Evolutionary conservation across 2,329 filamentous ascomycete genomes (phyloP).

Genomic region (Fusarium torreyae): DNA sequence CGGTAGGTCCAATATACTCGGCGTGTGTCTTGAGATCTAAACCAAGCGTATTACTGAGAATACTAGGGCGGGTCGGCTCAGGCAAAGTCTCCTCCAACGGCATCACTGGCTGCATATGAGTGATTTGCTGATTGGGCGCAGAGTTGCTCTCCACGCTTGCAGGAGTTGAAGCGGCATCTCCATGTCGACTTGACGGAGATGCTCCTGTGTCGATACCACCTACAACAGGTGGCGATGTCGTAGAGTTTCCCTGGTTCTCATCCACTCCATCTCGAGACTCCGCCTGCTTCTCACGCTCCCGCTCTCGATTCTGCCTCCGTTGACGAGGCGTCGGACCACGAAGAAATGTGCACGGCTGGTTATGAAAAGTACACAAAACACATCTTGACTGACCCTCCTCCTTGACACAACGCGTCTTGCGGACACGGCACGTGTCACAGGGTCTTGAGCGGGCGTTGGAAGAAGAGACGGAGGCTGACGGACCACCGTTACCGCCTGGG

Average conservation of each 20-base stretch:
- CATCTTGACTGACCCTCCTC: slow-evolving; percentile 72
- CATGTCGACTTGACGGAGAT: slow-evolving; percentile 47
- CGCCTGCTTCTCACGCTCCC: slow-evolving; percentile 37
- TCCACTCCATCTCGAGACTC: slow-evolving; percentile 38
- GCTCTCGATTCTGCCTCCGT: slow-evolving; percentile 47
- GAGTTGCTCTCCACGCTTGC: slow-evolving; percentile 44
- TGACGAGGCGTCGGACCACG: slow-evolving; percentile 55
- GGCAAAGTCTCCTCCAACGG: slow-evolving; percentile 32
- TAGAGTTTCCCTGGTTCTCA: slow-evolving; percentile 29
- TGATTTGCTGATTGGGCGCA: slow-evolving; percentile 25
- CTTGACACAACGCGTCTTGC: slow-evolving; percentile 77
- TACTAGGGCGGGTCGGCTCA: slow-evolving; percentile 47
- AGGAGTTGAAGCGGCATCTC: slow-evolving; percentile 45
- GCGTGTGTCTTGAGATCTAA: slow-evolving; percentile 72
- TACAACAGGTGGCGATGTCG: slow-evolving; percentile 36
- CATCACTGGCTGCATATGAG: slow-evolving; percentile 36
- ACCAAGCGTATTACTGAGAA: slow-evolving; percentile 64
- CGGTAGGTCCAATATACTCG: slow-evolving; percentile 72
- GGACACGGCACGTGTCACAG: slow-evolving; percentile 76
- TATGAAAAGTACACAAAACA: slow-evolving; percentile 76
- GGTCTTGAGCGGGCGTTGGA: slow-evolving; percentile 56
- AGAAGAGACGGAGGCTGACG: slow-evolving; percentile 16
- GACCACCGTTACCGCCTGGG: slow-evolving; percentile 13
- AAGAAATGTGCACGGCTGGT: slow-evolving; percentile 77
- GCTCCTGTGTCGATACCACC: slow-evolving; percentile 17